Evolutionary conservation across 2,329 filamentous ascomycete genomes (phyloP).

Genomic region (Phialophora chinensis): DNA sequence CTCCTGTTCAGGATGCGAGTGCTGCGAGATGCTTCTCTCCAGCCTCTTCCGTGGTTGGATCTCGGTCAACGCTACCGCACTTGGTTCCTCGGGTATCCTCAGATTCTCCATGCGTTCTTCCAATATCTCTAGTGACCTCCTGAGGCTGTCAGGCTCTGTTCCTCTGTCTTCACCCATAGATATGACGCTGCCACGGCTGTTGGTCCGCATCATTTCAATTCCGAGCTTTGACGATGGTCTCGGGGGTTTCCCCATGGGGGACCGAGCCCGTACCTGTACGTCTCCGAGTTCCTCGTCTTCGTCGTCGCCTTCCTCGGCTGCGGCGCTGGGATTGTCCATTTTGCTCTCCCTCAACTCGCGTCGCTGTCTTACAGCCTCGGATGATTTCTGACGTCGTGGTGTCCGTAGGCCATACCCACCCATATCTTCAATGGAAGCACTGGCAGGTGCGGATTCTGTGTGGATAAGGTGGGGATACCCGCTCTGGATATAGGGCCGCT

Average conservation of each 20-base stretch:
- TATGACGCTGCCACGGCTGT: conserved; percentile 82
- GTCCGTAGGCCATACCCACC: conserved; percentile 47
- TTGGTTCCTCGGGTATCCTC: conserved; percentile 40
- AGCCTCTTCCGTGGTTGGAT: conserved; percentile 38
- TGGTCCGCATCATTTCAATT: conserved; percentile 97
- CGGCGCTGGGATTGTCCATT: conserved; percentile 62
- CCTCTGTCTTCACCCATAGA: conserved; percentile 52
- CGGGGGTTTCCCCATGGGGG: conserved; percentile 57
- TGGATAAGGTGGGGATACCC: conserved; percentile 62
- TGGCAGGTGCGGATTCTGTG: conserved; percentile 68
- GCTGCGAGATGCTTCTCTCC: conserved; percentile 39
- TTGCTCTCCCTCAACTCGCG: conserved; percentile 76
- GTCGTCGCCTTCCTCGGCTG: conserved; percentile 87
- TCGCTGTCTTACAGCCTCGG: conserved; percentile 76
- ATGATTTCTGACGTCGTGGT: conserved; percentile 68
- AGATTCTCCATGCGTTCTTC: conserved; percentile 42
- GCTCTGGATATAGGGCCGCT: conserved; percentile 49
- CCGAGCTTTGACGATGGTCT: conserved; percentile 86
- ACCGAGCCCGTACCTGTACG: conserved; percentile 57
- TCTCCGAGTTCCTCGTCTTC: conserved; percentile 88
- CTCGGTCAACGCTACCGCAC: conserved; percentile 26
- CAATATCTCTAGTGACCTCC: conserved; percentile 42
- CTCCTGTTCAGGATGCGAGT: conserved; percentile 42
- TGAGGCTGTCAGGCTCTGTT: conserved; percentile 41
- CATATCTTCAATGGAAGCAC: conserved; percentile 60